Conservation (phyloP, 2,329 filamentous ascomycete species). For the Lasiodiplodia sp. region DNA sequence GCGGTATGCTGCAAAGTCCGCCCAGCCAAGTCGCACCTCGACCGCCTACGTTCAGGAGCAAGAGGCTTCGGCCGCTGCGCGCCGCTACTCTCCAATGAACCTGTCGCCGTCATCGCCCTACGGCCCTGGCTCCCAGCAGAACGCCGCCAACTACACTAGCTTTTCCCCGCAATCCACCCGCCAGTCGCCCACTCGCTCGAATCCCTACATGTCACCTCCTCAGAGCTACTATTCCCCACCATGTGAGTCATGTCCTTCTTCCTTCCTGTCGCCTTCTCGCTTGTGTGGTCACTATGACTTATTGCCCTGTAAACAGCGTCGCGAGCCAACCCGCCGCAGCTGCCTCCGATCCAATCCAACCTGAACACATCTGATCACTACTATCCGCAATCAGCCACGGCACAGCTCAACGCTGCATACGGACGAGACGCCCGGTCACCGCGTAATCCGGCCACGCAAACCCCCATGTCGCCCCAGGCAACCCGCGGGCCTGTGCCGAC, state of each 20-base stretch:
- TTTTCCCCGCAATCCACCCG: conserved; percentile 63
- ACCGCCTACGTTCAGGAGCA: conserved; percentile 77
- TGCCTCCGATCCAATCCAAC: conserved; percentile 78
- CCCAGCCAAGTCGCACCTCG: conserved; percentile 77
- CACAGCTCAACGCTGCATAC: conserved; percentile 74
- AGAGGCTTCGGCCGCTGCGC: conserved; percentile 76
- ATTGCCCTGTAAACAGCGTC: conserved; percentile 43
- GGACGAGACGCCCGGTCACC: conserved; percentile 61
- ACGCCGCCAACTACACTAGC: conserved; percentile 48
- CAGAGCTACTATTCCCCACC: conserved; percentile 67
- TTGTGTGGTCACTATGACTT: conserved; percentile 36
- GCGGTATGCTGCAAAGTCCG: conserved; percentile 79
- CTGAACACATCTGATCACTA: conserved; percentile 68
- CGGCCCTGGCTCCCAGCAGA: conserved; percentile 66
- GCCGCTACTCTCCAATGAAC: conserved; percentile 97
- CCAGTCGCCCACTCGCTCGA: conserved; percentile 79
- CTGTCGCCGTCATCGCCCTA: conserved; percentile 84
- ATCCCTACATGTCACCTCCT: conserved; percentile 64
- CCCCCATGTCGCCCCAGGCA: conserved; percentile 53
- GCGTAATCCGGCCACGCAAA: conserved; percentile 58
- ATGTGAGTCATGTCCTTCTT: conserved; percentile 48
- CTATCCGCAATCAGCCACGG: conserved; percentile 74
- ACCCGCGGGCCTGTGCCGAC: conserved; percentile 79
- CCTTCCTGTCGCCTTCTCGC: conserved; percentile 19
- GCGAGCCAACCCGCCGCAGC: conserved; percentile 67